A percentile compares a stretch with the other conserved stretches of the same genome.
These are phyloP conservation scores for Eucalyptus curtisii DNA, from an alignment of 345 rosid genomes.

Conservation along the genomic window DNA sequence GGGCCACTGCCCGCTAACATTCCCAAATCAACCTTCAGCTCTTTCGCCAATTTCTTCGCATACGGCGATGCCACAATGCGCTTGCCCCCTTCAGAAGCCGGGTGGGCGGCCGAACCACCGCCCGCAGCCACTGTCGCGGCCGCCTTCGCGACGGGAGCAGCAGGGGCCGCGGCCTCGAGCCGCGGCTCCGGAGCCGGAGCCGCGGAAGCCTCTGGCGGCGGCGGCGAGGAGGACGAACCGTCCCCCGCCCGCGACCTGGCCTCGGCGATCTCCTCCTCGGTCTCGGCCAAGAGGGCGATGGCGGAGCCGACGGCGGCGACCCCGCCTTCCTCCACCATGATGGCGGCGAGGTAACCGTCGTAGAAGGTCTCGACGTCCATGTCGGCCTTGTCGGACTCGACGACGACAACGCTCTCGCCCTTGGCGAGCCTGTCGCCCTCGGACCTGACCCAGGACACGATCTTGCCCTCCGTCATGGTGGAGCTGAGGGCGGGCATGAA, in stretches of 20 bases:
- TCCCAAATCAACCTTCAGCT: conserved; percentile 66
- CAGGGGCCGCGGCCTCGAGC: not conserved
- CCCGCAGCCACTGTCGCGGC: not conserved
- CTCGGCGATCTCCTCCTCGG: conserved; percentile 58
- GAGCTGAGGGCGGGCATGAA: conserved; percentile 99
- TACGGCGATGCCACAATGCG: conserved; percentile 83
- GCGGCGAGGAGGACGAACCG: conserved; percentile 7
- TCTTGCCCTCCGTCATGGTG: conserved; percentile 93
- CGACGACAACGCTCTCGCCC: conserved; percentile 92
- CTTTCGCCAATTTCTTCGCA: conserved; percentile 83
- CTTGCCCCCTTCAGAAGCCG: conserved; percentile 87
- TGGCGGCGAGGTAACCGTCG: conserved; percentile 87
- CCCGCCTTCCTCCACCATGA: conserved; percentile 92
- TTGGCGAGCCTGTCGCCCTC: conserved; percentile 86
- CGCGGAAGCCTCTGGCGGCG: not conserved
- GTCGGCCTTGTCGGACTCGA: conserved; percentile 95
- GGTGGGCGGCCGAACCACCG: conserved; percentile 38
- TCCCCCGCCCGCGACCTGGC: conserved; percentile 60
- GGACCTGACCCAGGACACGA: conserved; percentile 87
- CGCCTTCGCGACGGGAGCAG: not conserved
- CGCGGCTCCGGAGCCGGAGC: not conserved
- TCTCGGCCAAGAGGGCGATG: conserved; percentile 80
- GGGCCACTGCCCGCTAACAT: conserved; percentile 74
- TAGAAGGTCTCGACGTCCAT: conserved; percentile 97
- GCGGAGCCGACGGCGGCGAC: conserved; percentile 93